Conservation (phyloP, 768 basidiomycete genomes). For the Epithele typhae region DNA sequence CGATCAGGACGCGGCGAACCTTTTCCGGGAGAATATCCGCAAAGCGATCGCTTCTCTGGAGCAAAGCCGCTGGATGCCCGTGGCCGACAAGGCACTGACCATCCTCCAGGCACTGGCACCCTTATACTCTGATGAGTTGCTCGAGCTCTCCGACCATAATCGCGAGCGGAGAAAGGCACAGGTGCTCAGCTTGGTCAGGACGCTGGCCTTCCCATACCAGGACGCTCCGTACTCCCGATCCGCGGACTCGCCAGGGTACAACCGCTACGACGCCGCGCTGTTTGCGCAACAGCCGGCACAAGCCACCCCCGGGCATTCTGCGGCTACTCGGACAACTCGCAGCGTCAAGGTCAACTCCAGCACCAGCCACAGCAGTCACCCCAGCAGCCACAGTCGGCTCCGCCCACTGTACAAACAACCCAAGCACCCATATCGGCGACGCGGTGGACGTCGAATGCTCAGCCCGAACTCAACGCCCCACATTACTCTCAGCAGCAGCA, state of each 20-base stretch:
- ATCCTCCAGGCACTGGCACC: constrained; percentile 71
- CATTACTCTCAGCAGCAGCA: constrained; percentile 8
- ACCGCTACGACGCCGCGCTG: constrained; percentile 12
- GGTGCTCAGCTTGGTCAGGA: constrained; percentile 63
- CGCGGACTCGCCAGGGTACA: constrained; percentile 40
- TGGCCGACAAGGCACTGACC: constrained; percentile 72
- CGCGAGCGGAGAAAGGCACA: constrained; percentile 58
- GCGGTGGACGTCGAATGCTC: constrained; percentile 17
- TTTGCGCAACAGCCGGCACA: neutral
- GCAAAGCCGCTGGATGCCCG: constrained; percentile 55
- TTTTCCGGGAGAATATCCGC: constrained; percentile 73
- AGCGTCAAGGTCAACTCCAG: neutral
- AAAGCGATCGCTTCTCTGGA: constrained; percentile 65
- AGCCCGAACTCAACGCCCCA: constrained; percentile 1
- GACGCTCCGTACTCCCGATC: constrained; percentile 57
- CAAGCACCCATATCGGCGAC: constrained; percentile 21
- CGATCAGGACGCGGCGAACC: constrained; percentile 71
- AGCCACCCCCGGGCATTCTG: neutral
- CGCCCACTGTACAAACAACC: constrained; percentile 4
- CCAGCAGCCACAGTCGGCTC: neutral
- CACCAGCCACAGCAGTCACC: neutral
- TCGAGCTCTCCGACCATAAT: constrained; percentile 40
- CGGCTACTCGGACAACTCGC: neutral
- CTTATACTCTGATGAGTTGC: constrained; percentile 65
- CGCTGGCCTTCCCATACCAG: constrained; percentile 80